These are phyloP conservation scores for Melocanna baccifera DNA, from an alignment of 176 grass and related monocot species.

Conservation along the genomic window DNA sequence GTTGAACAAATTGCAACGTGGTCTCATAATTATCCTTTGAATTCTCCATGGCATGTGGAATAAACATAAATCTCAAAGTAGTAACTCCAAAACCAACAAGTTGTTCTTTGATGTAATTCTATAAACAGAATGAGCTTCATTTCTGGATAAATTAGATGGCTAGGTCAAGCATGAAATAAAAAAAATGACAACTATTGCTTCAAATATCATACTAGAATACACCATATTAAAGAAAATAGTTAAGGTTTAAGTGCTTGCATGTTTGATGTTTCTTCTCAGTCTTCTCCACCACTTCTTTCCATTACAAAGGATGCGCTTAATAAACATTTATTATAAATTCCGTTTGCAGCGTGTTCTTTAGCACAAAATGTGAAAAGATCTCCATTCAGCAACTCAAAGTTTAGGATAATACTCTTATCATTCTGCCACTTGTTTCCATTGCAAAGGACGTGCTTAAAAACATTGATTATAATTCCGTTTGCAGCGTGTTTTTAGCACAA, in stretches of 20 bases:
- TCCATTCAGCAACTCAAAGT: neutral
- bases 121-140: constrained; percentile 10
- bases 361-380: neutral
- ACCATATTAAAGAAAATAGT: neutral
- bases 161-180: constrained; percentile 1
- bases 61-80: constrained; percentile 6
- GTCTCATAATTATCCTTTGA: neutral
- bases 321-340: neutral
- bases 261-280: neutral
- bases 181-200: neutral
- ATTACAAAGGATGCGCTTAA: neutral
- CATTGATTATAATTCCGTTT: neutral
- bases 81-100: neutral
- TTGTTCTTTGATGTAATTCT: constrained; percentile 6
- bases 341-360: neutral
- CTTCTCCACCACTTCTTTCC: neutral
- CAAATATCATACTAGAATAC: constrained; percentile 1
- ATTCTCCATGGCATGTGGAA: neutral
- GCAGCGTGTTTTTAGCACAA: neutral
- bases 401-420: neutral
- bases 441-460: neutral
- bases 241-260: neutral
- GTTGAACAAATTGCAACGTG: constrained; percentile 14
- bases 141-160: neutral
- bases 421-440: neutral